Evolutionary conservation across 805 yeast genomes (phyloP), one percentile per base, ranked within the genome.

Genomic region (Pichia pseudocactophila): DNA sequence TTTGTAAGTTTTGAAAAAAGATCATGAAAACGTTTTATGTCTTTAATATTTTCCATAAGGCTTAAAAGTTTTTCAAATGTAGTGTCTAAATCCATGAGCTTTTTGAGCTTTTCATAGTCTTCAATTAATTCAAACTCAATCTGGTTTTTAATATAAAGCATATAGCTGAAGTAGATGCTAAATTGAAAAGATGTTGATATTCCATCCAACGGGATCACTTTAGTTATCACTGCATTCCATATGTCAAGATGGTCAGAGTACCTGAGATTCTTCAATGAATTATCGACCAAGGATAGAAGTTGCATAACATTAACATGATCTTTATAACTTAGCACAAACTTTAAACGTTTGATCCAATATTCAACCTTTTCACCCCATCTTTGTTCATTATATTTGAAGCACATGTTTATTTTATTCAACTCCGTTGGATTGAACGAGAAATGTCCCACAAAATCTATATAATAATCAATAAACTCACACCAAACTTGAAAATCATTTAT

Each of bases 1-100:
- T 63, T 57, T 34, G 57, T 51, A 18, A 70, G 48, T 11, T 28
- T 37, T 30, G 26, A 30, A 40, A 38, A 37, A 43, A 66, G 10
- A 2, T 2, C 8, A n/a, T 39, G 64, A 39, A 39, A 39, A 32
- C 20, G 15, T 11, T 17, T n/a, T 4, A 45, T 30, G 28, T 36
- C 25, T 7, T 35, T 9, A 32, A 7, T 16, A 18, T 4, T 9
- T 13, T 13, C n/a, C 3, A 38, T 16, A 15, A 8, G n/a, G 16
- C 27, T 15, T 11, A 40, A n/a, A n/a, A 46, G 19, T 9, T n/a
- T 28, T 12, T 36, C 32, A 38, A 46, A 40, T 2, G 30, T 20
- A 30, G n/a, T 4, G 22, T 34, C 41, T 3, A 42, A 26, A 3
- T 20, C 20, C 3, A 40, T 42, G 13, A 40, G 19, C 17, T 22